Evolutionary conservation across 495 filamentous ascomycete species (phyloP), one percentile per base, ranked within the genome.

Genomic region (Trichoderma virens): DNA sequence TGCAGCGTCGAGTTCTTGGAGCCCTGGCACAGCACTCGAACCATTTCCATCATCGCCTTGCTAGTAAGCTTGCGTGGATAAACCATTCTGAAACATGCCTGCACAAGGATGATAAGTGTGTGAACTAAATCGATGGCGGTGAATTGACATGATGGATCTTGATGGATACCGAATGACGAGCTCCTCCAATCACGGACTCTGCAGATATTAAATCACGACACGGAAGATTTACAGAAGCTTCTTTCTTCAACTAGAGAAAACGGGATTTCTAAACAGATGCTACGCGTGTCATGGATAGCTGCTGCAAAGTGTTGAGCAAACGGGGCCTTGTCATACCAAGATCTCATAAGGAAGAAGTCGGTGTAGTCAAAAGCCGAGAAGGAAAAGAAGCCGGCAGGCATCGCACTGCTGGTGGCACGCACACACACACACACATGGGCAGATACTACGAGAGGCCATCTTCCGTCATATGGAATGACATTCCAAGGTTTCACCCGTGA

Each of bases 91-190:
- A 56, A 56, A 56, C 51, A 56, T 56, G 5, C 8, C 51, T 56
- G 51, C 51, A 30, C 51, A 56, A 56, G 51, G 51, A n/a, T 56
- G 9, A 16, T 11, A 20, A 56, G 51, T 18, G 51, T 27, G 51
- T 14, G 51, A 30, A 8, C 51, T 56, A 56, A 56, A 56, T 56
- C 51, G 51, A 16, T 23, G 51, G 51, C 51, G 51, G 51, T 56
- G 51, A 56, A 56, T 56, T 23, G 25, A 56, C 23, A 2, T 30
- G 51, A 56, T 18, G 51, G 51, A 56, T 56, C 51, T 56, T 56
- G 51, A 56, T 56, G 51, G 51, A 56, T 27, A 13, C 51, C 28
- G 8, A 13, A 56, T 5, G 23, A 16, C 9, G 23, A 56, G 25
- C 27, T 27, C 47, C 16, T 27, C 51, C 51, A 56, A 56, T 56